Conservation (phyloP, 2,329 filamentous ascomycete species). For the Gaeumannomyces tritici region DNA sequence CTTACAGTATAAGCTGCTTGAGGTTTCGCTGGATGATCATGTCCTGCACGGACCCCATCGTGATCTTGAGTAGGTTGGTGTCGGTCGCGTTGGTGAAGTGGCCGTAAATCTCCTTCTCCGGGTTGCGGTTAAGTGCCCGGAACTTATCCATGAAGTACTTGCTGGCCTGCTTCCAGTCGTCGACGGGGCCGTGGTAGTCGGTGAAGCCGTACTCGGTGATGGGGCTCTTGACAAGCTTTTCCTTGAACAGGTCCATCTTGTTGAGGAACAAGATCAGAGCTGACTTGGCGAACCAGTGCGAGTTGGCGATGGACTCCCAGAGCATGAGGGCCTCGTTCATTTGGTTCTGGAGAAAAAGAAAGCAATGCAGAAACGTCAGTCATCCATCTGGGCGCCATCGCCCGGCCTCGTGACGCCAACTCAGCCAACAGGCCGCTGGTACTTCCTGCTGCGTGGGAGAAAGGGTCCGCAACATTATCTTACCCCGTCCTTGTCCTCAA, state of each 20-base stretch:
- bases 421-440: background rate
- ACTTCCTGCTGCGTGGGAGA: background rate
- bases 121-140: constrained; percentile 61
- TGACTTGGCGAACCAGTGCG: constrained; percentile 76
- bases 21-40: constrained; percentile 82
- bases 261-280: constrained; percentile 78
- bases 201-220: constrained; percentile 68
- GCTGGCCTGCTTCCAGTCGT: constrained; percentile 64
- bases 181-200: constrained; percentile 63
- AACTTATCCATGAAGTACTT: constrained; percentile 81
- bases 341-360: constrained; percentile 55
- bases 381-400: background rate
- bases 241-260: constrained; percentile 79
- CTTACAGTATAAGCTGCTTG: constrained; percentile 65
- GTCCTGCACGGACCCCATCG: constrained; percentile 78
- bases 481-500: constrained; percentile 94
- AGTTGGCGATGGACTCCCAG: constrained; percentile 78
- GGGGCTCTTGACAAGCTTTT: constrained; percentile 61
- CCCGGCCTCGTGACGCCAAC: background rate
- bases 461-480: constrained; percentile 21
- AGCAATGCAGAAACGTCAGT: background rate
- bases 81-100: constrained; percentile 55
- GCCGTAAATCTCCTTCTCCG: constrained; percentile 53
- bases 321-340: constrained; percentile 86
- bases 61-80: constrained; percentile 73